Evolutionary conservation across 2,329 filamentous ascomycete species (phyloP), one percentile per base, ranked within the genome.

Genomic region (Aureobasidium vineae): DNA sequence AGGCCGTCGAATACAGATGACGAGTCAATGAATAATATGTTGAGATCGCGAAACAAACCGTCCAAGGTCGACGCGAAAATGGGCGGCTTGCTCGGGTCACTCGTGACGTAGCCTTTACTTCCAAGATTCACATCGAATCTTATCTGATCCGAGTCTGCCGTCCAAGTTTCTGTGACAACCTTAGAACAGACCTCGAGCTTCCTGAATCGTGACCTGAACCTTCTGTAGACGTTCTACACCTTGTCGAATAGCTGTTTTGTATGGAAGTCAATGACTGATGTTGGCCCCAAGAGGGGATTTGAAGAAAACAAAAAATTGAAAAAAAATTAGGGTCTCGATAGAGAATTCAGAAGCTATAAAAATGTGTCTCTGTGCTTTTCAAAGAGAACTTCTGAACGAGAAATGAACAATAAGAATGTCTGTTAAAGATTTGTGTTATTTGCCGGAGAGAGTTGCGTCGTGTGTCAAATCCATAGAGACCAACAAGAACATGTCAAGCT

Each of bases 11-110:
- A 13, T 11, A 50, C 16, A 49, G 15, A 40, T 40, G 59, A 63
- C 45, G 45, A 47, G 56, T 47, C 56, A 60, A 60, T 45, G 41
- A 50, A 28, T 61, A 50, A 28, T 61, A n/a, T 19, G 57, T 49
- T 60, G 40, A 43, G 41, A 33, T 60, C 23, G 13, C 53, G 38
- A 57, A 57, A 28, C 38, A 43, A 40, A 8, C 23, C 16, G 21
- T 60, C 56, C 56, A 60, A 47, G 26, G 23, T 38, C 31, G n/a
- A 63, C 45, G 33, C 31, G 45, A 50, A 50, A 45, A 47, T 36
- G 56, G 28, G 36, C 40, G 41, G 40, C 56, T 45, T 23, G 41
- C 21, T 47, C 28, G 41, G 56, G 21, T 31, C 33, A 36, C 33
- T 36, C 38, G 40, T 59, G 54, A 59, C 54, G 54, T 59, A 59